Evolutionary conservation across 495 filamentous ascomycete species (phyloP).

Genomic region (Penicillium desertorum): DNA sequence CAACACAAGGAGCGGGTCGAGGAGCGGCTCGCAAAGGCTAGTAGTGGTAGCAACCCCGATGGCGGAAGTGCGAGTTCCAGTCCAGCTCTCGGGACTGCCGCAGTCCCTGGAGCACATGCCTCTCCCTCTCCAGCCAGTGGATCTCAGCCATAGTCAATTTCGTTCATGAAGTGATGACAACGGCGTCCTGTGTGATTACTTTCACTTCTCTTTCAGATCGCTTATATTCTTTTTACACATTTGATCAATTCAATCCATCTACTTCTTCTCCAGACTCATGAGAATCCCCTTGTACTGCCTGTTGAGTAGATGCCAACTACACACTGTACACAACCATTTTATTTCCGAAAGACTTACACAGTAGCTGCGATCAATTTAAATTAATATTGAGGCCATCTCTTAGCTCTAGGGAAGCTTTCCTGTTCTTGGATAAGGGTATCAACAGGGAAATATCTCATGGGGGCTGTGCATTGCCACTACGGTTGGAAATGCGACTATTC

Average conservation of each 20-base stretch:
- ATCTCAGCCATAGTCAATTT: constrained; percentile 20
- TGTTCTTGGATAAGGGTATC: background rate
- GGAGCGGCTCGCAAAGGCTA: constrained; percentile 40
- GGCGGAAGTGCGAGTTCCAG: constrained; percentile 26
- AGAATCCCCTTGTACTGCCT: too few species aligned
- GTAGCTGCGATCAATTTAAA: too few species aligned
- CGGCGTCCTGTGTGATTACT: constrained; percentile 19
- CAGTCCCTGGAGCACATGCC: constrained; percentile 2
- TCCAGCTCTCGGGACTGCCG: constrained; percentile 18
- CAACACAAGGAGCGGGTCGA: constrained; percentile 75
- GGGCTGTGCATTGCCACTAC: background rate
- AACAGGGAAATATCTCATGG: background rate
- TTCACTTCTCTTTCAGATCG: constrained; percentile 14
- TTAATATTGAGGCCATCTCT: too few species aligned
- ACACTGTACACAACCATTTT: too few species aligned
- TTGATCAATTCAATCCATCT: constrained; percentile 14
- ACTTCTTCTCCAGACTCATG: background rate
- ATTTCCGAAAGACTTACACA: too few species aligned
- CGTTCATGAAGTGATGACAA: constrained; percentile 28
- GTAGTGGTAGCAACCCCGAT: constrained; percentile 6
- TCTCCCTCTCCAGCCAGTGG: constrained; percentile 20
- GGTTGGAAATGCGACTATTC: background rate
- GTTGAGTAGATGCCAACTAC: too few species aligned
- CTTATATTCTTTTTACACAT: constrained; percentile 19
- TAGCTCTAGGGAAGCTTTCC: too few species aligned